phyloP scores from a whole-genome alignment of 1,284 basidiomycete species.

The Pseudozyma flocculosa region DNA sequence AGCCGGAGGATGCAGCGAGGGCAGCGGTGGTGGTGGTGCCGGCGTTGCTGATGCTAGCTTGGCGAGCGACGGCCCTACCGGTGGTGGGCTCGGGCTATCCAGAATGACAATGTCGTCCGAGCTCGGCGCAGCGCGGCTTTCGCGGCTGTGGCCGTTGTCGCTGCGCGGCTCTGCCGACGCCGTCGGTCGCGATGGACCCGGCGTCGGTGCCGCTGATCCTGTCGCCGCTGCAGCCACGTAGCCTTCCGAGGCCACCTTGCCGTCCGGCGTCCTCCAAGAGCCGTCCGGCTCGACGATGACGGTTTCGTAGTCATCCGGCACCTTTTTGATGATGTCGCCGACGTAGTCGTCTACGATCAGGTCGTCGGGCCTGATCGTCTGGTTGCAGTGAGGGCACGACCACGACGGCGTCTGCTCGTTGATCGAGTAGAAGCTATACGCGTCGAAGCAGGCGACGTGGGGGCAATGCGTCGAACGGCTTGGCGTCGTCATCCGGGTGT shows the following conservation, averaged over 20 bases:
- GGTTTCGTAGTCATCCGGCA: conserved; percentile 79
- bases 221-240: background rate
- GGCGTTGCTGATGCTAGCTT: no score
- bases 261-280: conserved; percentile 89
- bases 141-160: background rate
- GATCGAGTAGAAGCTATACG: conserved; percentile 85
- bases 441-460: conserved; percentile 95
- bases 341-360: conserved; percentile 86
- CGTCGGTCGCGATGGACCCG: conserved; percentile 8
- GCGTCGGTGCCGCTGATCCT: conserved; percentile 10
- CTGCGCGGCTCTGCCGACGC: conserved; percentile 1
- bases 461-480: conserved; percentile 81
- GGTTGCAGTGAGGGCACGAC: conserved; percentile 93
- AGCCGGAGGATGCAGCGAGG: background rate
- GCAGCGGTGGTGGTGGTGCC: conserved; percentile 1
- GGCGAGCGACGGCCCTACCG: no score
- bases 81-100: conserved; percentile 23
- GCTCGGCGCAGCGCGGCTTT: conserved; percentile 1
- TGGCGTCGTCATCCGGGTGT: conserved; percentile 79
- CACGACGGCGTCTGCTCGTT: conserved; percentile 97
- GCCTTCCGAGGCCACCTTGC: conserved; percentile 64
- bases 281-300: conserved; percentile 91
- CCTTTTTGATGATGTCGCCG: conserved; percentile 72
- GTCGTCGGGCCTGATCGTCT: conserved; percentile 73
- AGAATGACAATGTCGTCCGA: conserved; percentile 20